Percentiles rank a stretch among this genome's conserved stretches.
Evolutionary conservation across 1,139 yeast genomes (phyloP).

Genomic region (Suhomyces kunorum): DNA sequence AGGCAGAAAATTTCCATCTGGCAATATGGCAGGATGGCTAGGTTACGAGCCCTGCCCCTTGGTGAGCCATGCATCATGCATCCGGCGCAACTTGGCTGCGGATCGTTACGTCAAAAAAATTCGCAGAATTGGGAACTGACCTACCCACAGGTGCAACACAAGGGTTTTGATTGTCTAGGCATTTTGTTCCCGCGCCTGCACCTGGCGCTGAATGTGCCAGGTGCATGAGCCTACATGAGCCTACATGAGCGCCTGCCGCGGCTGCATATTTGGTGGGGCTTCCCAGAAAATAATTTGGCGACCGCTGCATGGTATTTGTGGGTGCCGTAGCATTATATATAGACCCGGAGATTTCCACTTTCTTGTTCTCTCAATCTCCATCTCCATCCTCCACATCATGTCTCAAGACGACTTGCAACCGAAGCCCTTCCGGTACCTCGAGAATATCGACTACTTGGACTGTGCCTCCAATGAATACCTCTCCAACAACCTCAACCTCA

Average conservation of each 20-base stretch:
- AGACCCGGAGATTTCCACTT: too few species aligned
- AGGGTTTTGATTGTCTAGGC: constrained; percentile 4
- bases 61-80: too few species aligned
- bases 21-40: too few species aligned
- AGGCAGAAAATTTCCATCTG: neutral
- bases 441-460: constrained; percentile 42
- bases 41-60: neutral
- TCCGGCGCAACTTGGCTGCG: neutral
- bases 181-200: constrained; percentile 1
- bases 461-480: constrained; percentile 16
- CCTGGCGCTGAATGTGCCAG: neutral
- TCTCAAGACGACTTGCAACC: constrained; percentile 8
- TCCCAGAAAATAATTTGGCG: neutral
- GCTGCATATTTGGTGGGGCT: constrained; percentile 4
- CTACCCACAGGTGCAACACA: neutral
- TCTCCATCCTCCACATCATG: neutral
- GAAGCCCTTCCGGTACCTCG: constrained; percentile 17
- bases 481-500: constrained; percentile 17
- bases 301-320: neutral
- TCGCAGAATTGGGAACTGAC: constrained; percentile 8
- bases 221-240: too few species aligned
- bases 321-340: constrained; percentile 2
- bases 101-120: constrained; percentile 3
- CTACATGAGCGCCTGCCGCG: constrained; percentile 8
- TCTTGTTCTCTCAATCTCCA: neutral